These are phyloP conservation scores for Carex scoparia DNA, from an alignment of 176 grass and related monocot genomes.

Conservation along the genomic window DNA sequence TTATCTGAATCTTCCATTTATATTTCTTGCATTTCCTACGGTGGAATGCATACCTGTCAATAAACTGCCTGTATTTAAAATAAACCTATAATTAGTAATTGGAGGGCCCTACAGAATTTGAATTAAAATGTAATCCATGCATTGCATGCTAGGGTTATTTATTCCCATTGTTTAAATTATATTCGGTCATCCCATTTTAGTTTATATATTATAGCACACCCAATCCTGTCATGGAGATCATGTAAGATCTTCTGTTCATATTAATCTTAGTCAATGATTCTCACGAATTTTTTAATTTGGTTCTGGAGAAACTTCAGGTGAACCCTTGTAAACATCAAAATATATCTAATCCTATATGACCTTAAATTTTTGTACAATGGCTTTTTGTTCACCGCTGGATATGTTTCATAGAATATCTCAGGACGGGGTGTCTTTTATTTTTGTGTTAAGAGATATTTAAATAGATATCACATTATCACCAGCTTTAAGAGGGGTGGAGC, in stretches of 20 bases:
- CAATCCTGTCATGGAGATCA: slow-evolving; percentile 33
- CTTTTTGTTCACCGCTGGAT: not conserved
- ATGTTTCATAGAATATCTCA: not conserved
- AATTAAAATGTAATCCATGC: slow-evolving; percentile 32
- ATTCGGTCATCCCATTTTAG: slow-evolving; percentile 15
- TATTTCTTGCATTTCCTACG: not conserved
- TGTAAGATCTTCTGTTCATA: slow-evolving; percentile 19
- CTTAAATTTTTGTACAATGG: not conserved
- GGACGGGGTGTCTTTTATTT: not conserved
- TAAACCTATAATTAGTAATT: not conserved
- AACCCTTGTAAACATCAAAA: not conserved
- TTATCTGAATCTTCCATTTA: not conserved
- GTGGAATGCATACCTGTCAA: not conserved
- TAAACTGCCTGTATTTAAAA: not conserved
- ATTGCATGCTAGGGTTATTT: slow-evolving; percentile 43
- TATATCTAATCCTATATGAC: not conserved
- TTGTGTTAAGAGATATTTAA: not conserved
- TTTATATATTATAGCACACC: slow-evolving; percentile 31
- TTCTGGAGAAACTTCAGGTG: not conserved
- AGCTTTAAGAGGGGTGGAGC: not conserved
- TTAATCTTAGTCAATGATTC: slow-evolving; percentile 28
- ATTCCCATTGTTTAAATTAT: slow-evolving; percentile 30
- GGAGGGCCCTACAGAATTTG: slow-evolving; percentile 5
- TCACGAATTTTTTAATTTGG: not conserved
- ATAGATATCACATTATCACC: not conserved